Base-by-base conservation (phyloP, 129 eudicot genomes). In the Lonicera japonica region DNA sequence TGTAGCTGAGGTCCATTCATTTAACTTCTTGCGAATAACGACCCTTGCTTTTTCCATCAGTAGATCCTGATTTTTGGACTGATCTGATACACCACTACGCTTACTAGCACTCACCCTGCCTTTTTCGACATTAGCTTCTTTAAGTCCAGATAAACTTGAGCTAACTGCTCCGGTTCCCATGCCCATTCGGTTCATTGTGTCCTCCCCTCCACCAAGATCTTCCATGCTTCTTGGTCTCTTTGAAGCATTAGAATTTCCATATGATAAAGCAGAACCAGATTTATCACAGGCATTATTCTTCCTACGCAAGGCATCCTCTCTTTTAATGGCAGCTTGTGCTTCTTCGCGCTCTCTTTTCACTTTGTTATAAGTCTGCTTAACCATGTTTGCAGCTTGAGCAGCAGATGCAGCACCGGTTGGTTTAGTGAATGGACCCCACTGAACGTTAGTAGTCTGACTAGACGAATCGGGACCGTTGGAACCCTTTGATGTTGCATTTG, bases 341-440 rank as follows among this genome's bases (percentile, higher is more conserved):
- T 83, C 88, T 63, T 86, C 94, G 45, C 95, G 81, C 68, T 86
- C 95, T 66, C 86, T 74, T 72, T 77, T 86, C 50, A 84, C 97
- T 68, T 72, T 90, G 64, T 84, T 94, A 61, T 86, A 90, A 20
- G 95, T 85, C 68, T 80, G 85, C 50, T 86, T 84, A 56, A 90
- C 97, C 85, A 90, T 60, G 22, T 62, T 79, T 15, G 94, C 97
- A 67, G 97, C 97, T 64, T 86, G 82, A 56, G 79, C 82, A 57
- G 83, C 70, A 64, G 91, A 78, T 19, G 81, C 61, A 55, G 71
- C 77, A 65, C 54, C 67, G 13, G 73, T 62, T 18, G 83, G 51
- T 58, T 73, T 75, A 9, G 87, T 78, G 67, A 89, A 89, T n/a
- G 95, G 92, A 29, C 70, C 75, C 95, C 95, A 84, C 73, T 86